phyloP scores from a whole-genome alignment of 2,329 filamentous ascomycete species.

The Pseudohalonectria lignicola region DNA sequence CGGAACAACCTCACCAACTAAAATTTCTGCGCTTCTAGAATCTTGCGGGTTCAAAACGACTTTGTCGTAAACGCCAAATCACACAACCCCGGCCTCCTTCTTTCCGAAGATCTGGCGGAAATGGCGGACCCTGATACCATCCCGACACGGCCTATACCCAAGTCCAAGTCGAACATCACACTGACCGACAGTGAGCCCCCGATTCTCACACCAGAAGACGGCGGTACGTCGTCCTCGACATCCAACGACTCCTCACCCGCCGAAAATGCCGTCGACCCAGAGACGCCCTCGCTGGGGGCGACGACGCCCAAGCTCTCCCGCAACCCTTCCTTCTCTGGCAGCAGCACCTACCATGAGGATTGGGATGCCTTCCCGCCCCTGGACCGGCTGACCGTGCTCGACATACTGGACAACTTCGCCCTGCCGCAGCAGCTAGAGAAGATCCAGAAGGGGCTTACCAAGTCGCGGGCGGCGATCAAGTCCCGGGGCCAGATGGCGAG shows the following conservation, averaged over 20 bases:
- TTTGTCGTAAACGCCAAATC: too few relatives aligned
- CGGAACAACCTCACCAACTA: too few relatives aligned
- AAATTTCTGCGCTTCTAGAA: too few relatives aligned
- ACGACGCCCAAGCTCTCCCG: slow-evolving; percentile 50
- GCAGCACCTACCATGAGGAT: slow-evolving; percentile 77
- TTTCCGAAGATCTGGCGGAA: too few relatives aligned
- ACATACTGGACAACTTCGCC: slow-evolving; percentile 88
- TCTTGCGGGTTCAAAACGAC: too few relatives aligned
- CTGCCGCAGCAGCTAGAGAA: slow-evolving; percentile 85
- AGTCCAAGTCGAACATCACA: slow-evolving; percentile 24
- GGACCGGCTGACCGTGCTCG: slow-evolving; percentile 83
- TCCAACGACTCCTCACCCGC: slow-evolving; percentile 24
- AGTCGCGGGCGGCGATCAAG: slow-evolving; percentile 71
- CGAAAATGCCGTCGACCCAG: slow-evolving; percentile 22
- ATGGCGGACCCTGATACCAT: slow-evolving; percentile 28
- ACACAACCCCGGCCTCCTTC: too few relatives aligned
- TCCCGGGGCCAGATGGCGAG: slow-evolving; percentile 67
- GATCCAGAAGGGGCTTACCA: slow-evolving; percentile 71
- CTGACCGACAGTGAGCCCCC: slow-evolving; percentile 32
- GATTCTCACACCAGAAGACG: slow-evolving; percentile 29
- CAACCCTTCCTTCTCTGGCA: slow-evolving; percentile 71
- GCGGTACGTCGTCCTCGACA: slow-evolving; percentile 22
- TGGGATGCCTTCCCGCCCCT: slow-evolving; percentile 76
- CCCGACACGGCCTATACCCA: slow-evolving; percentile 16
- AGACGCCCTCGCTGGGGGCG: slow-evolving; percentile 38